Evolutionary conservation across 2,329 filamentous ascomycete species (phyloP).

Genomic region (Lachnellula willkommii): DNA sequence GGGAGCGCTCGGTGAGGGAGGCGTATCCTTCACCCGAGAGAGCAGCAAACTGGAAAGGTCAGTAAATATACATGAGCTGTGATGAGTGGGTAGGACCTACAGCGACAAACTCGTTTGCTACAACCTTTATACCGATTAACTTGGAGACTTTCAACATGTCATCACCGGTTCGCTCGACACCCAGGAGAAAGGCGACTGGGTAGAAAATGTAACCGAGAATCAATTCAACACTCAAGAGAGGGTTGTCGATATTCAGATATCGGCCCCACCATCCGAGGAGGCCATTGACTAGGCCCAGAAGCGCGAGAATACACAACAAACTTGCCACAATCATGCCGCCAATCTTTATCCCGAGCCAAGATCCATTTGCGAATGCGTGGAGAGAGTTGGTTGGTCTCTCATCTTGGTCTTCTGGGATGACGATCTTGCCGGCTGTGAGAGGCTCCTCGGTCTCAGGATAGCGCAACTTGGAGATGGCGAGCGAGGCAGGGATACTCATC

Average conservation of each 20-base stretch:
- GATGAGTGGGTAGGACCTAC: slow-evolving; percentile 10
- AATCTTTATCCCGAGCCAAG: slow-evolving; percentile 82
- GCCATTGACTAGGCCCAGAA: slow-evolving; percentile 69
- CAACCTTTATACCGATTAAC: slow-evolving; percentile 79
- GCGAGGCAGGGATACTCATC: slow-evolving; percentile 89
- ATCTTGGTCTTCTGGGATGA: slow-evolving; percentile 68
- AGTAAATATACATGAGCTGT: background rate
- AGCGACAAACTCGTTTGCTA: slow-evolving; percentile 48
- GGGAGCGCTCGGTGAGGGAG: slow-evolving; percentile 61
- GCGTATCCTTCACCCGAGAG: slow-evolving; percentile 51
- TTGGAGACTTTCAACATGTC: slow-evolving; percentile 67
- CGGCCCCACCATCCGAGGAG: slow-evolving; percentile 78
- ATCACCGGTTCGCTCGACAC: slow-evolving; percentile 58
- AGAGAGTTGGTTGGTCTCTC: slow-evolving; percentile 72
- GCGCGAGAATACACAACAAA: slow-evolving; percentile 76
- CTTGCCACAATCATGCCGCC: slow-evolving; percentile 75
- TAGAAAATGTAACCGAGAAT: slow-evolving; percentile 75
- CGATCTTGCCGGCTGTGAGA: slow-evolving; percentile 72
- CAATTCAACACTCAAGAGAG: slow-evolving; percentile 66
- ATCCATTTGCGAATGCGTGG: slow-evolving; percentile 78
- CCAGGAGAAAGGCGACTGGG: slow-evolving; percentile 74
- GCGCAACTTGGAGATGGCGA: slow-evolving; percentile 83
- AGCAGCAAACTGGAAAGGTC: slow-evolving; percentile 27
- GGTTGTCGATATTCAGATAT: slow-evolving; percentile 68
- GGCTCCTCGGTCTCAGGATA: slow-evolving; percentile 86